These are phyloP conservation scores for Backusella liffmaniae DNA, from an alignment of 192 early-diverging fungal genomes.

Conservation along the genomic window DNA sequence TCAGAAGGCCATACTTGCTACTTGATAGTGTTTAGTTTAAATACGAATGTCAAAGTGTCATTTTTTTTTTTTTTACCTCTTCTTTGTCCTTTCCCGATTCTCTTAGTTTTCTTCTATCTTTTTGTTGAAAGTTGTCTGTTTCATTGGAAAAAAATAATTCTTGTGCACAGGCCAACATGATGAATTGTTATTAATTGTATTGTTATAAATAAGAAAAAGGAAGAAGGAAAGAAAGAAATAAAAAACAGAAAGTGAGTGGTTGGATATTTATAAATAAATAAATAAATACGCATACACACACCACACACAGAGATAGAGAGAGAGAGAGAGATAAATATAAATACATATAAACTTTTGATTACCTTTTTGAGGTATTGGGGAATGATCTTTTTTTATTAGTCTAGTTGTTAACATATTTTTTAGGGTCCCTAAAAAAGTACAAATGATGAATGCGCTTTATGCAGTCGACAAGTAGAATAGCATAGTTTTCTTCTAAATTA, in stretches of 20 bases:
- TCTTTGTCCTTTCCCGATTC: constrained; percentile 22
- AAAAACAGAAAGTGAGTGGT: background rate
- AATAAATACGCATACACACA: background rate
- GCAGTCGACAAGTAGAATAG: constrained; percentile 9
- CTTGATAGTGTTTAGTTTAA: background rate
- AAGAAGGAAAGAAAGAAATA: background rate
- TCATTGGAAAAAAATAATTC: constrained; percentile 25
- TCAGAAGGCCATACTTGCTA: constrained; percentile 59
- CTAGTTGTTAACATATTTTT: constrained; percentile 4
- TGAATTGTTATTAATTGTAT: background rate
- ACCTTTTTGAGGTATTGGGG: background rate
- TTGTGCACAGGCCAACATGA: constrained; percentile 36
- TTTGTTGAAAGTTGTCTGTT: constrained; percentile 1
- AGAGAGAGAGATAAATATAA: background rate
- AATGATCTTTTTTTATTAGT: background rate
- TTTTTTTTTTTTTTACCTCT: constrained; percentile 19
- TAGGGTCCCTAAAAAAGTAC: constrained; percentile 4
- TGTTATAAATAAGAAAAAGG: background rate
- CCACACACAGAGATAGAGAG: background rate
- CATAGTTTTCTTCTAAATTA: constrained; percentile 8
- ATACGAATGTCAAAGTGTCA: background rate
- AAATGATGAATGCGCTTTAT: constrained; percentile 7
- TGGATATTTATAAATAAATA: background rate
- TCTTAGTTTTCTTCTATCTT: constrained; percentile 11
- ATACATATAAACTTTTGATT: constrained; percentile 1